Conservation (phyloP, 2,329 filamentous ascomycete species). For the Periglandula ipomoeae region DNA sequence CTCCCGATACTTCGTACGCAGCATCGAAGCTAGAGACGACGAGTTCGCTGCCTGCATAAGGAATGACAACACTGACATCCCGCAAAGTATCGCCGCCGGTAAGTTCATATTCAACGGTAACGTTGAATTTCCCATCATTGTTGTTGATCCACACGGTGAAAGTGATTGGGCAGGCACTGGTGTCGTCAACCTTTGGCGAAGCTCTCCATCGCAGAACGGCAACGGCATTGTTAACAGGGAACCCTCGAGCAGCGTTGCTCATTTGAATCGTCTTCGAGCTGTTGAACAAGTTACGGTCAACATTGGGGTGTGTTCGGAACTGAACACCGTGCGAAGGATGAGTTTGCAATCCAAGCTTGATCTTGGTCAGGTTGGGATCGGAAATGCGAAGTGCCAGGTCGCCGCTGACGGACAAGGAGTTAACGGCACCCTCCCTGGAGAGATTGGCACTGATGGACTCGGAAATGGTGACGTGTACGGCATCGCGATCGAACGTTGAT, state of each 20-base stretch:
- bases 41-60: conserved; percentile 77
- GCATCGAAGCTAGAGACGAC: conserved; percentile 89
- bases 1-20: conserved; percentile 85
- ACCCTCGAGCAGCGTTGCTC: conserved; percentile 77
- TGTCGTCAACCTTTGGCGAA: conserved; percentile 69
- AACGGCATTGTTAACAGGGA: conserved; percentile 89
- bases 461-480: conserved; percentile 78
- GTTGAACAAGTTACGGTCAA: conserved; percentile 82
- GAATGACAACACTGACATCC: conserved; percentile 82
- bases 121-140: conserved; percentile 70
- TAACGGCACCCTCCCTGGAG: conserved; percentile 77
- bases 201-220: conserved; percentile 91
- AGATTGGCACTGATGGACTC: conserved; percentile 88
- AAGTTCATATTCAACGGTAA: conserved; percentile 94
- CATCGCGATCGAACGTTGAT: conserved; percentile 66
- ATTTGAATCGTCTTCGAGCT: conserved; percentile 79
- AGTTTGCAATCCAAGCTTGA: conserved; percentile 74
- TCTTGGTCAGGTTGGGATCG: conserved; percentile 80
- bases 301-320: conserved; percentile 93
- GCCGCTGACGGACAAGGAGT: conserved; percentile 80
- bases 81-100: conserved; percentile 69
- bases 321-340: conserved; percentile 75
- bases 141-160: conserved; percentile 98
- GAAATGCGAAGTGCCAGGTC: conserved; percentile 87
- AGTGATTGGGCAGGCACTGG: conserved; percentile 77